Evolutionary conservation across 163 green algal genomes (phyloP).

Genomic region (Prototheca cutis): DNA sequence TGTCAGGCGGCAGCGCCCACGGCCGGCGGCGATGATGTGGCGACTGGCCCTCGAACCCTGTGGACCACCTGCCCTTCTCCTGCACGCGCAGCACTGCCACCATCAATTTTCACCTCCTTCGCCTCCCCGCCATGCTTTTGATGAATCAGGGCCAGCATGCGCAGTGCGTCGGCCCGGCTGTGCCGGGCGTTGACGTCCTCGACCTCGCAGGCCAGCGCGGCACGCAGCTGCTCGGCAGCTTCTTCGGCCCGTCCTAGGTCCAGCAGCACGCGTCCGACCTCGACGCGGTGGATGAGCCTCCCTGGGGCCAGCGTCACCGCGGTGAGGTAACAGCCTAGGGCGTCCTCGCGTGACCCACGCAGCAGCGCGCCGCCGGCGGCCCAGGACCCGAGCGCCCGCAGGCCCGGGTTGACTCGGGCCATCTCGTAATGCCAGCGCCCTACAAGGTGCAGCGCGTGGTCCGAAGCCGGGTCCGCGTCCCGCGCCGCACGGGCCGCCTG

Average conservation of each 20-base stretch:
- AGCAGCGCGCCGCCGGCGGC: conserved; percentile 51
- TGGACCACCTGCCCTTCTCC: too few species aligned
- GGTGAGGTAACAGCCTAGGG: conserved; percentile 38
- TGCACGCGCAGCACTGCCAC: too few species aligned
- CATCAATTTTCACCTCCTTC: too few species aligned
- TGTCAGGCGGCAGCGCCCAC: too few species aligned
- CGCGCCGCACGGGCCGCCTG: conserved; percentile 23
- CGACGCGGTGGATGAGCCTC: conserved; percentile 51
- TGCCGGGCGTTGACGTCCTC: conserved; percentile 63
- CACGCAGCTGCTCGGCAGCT: conserved; percentile 31
- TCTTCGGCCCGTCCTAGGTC: conserved; percentile 39
- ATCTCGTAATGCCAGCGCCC: conserved; percentile 70
- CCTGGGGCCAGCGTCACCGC: conserved; percentile 41
- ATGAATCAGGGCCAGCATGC: conserved; percentile 23
- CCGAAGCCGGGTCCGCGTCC: conserved; percentile 38
- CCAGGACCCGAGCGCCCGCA: conserved; percentile 50
- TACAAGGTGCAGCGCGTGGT: conserved; percentile 78
- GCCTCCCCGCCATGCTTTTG: background rate
- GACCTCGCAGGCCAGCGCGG: conserved; percentile 30
- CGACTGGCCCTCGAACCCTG: too few species aligned
- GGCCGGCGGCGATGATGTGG: too few species aligned
- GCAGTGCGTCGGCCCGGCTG: conserved; percentile 32
- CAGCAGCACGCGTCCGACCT: conserved; percentile 29
- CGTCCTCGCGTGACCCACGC: conserved; percentile 41
- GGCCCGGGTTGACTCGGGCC: conserved; percentile 55